A percentile compares a stretch with the other conserved stretches of the same genome.
Conservation (phyloP, 768 basidiomycete species). For the Termitomyces sp. region DNA sequence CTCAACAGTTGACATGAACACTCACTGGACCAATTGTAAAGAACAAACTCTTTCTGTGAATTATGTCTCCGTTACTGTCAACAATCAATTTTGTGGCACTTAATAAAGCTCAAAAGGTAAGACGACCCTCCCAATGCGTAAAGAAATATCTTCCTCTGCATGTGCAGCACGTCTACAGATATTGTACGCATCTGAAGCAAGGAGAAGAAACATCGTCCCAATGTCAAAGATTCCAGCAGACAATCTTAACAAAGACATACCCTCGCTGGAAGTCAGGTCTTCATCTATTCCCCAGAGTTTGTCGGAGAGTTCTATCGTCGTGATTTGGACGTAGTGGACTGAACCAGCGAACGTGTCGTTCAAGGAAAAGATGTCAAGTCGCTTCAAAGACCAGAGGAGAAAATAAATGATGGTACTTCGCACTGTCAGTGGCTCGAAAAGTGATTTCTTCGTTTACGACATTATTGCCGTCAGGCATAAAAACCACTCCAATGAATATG, state of each 20-base stretch:
- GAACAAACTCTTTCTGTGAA: slow-evolving; percentile 41
- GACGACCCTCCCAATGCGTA: background rate
- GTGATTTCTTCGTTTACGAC: slow-evolving; percentile 49
- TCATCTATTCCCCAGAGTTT: slow-evolving; percentile 53
- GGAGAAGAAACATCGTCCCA: slow-evolving; percentile 25
- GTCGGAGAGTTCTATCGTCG: slow-evolving; percentile 34
- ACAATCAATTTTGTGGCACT: slow-evolving; percentile 54
- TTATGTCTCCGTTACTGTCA: slow-evolving; percentile 46
- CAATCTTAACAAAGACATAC: slow-evolving; percentile 36
- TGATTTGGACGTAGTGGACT: slow-evolving; percentile 31
- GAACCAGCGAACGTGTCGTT: slow-evolving; percentile 19
- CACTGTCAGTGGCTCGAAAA: slow-evolving; percentile 46
- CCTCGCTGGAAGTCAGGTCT: slow-evolving; percentile 36
- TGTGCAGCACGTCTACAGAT: slow-evolving; percentile 51
- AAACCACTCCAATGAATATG: slow-evolving; percentile 48
- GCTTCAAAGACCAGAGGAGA: background rate
- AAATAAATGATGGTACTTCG: slow-evolving; percentile 31
- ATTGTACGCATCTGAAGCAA: slow-evolving; percentile 57
- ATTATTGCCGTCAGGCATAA: slow-evolving; percentile 32
- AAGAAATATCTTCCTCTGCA: slow-evolving; percentile 38
- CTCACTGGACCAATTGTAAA: slow-evolving; percentile 45
- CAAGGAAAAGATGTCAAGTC: background rate
- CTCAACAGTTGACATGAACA: background rate
- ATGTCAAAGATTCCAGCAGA: slow-evolving; percentile 25
- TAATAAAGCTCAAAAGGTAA: background rate